Evolutionary conservation across 257 asterid species (phyloP).

Genomic region (Primulina eburnea): DNA sequence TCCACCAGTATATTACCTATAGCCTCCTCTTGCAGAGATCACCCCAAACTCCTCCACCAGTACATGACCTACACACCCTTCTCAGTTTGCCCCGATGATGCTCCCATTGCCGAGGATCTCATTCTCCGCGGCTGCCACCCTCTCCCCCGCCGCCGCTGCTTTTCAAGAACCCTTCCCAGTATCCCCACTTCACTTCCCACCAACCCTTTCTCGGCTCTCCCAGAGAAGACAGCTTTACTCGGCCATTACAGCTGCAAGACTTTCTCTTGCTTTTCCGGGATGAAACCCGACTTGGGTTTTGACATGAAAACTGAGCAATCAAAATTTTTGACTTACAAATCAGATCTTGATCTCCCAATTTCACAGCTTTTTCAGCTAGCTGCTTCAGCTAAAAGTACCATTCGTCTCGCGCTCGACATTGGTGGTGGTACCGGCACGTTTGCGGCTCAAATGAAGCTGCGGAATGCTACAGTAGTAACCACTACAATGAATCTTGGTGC

Average conservation of each 20-base stretch:
- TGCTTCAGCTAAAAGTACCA: slow-evolving; percentile 38
- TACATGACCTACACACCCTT: slow-evolving; percentile 93
- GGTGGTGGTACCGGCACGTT: slow-evolving; percentile 96
- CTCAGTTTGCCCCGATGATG: slow-evolving; percentile 64
- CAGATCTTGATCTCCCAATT: slow-evolving; percentile 91
- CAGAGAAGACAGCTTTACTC: slow-evolving; percentile 58
- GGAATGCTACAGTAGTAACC: slow-evolving; percentile 70
- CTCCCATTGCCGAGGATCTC: slow-evolving; percentile 64
- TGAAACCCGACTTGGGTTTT: slow-evolving; percentile 69
- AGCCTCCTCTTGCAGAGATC: slow-evolving; percentile 80
- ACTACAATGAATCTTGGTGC: slow-evolving; percentile 91
- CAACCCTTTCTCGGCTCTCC: slow-evolving; percentile 63
- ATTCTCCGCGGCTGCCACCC: slow-evolving; percentile 95
- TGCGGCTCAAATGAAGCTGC: slow-evolving; percentile 92
- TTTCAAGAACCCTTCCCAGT: slow-evolving; percentile 53
- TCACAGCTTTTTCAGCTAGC: slow-evolving; percentile 68
- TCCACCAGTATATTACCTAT: slow-evolving; percentile 81
- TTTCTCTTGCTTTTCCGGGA: slow-evolving; percentile 62
- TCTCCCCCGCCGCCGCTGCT: slow-evolving; percentile 96
- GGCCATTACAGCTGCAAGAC: slow-evolving; percentile 59
- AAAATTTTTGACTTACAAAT: slow-evolving; percentile 46
- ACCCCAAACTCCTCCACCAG: slow-evolving; percentile 67
- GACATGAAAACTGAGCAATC: slow-evolving; percentile 68
- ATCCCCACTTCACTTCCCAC: slow-evolving; percentile 46
- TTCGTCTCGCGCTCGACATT: slow-evolving; percentile 69